Percentiles rank a stretch among this genome's conserved stretches.
These are phyloP conservation scores for Seiridium cupressi DNA, from an alignment of 2,329 filamentous ascomycete genomes.

Conservation along the genomic window DNA sequence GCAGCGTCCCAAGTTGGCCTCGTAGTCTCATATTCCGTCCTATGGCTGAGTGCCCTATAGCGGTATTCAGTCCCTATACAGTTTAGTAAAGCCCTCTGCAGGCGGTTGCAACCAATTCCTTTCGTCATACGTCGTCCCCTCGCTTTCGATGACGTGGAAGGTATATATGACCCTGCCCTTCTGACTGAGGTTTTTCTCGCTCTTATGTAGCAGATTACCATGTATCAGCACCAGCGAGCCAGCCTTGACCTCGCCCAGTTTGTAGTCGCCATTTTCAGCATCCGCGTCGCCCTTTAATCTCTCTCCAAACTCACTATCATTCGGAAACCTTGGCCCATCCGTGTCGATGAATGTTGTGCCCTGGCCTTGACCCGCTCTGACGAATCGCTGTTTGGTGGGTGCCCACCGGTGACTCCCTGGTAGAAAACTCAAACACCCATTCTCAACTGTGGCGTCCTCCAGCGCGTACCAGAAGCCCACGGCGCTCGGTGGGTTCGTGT, in stretches of 20 bases:
- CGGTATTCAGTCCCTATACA: conserved; percentile 38
- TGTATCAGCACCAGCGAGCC: conserved; percentile 92
- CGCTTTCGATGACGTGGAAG: conserved; percentile 92
- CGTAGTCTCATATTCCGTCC: not conserved
- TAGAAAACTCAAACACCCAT: conserved; percentile 86
- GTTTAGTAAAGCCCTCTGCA: conserved; percentile 71
- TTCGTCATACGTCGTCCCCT: conserved; percentile 71
- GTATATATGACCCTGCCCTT: conserved; percentile 95
- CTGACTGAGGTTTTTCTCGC: conserved; percentile 82
- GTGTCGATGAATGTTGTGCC: conserved; percentile 75
- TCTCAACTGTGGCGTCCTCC: conserved; percentile 82
- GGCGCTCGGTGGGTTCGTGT: conserved; percentile 83
- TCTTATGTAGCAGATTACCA: conserved; percentile 94
- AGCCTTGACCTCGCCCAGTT: conserved; percentile 83
- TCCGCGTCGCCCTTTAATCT: conserved; percentile 30
- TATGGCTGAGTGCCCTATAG: not conserved
- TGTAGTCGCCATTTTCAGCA: conserved; percentile 58
- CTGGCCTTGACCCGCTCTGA: conserved; percentile 50
- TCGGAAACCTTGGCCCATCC: conserved; percentile 61
- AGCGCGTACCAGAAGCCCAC: conserved; percentile 98
- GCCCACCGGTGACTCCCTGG: conserved; percentile 75
- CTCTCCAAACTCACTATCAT: conserved; percentile 45
- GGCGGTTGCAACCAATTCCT: conserved; percentile 94
- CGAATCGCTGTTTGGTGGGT: conserved; percentile 70
- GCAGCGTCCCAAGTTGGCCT: not conserved